phyloP scores from a whole-genome alignment of 2,329 filamentous ascomycete genomes.

The Phyllosticta paracitricarpa region DNA sequence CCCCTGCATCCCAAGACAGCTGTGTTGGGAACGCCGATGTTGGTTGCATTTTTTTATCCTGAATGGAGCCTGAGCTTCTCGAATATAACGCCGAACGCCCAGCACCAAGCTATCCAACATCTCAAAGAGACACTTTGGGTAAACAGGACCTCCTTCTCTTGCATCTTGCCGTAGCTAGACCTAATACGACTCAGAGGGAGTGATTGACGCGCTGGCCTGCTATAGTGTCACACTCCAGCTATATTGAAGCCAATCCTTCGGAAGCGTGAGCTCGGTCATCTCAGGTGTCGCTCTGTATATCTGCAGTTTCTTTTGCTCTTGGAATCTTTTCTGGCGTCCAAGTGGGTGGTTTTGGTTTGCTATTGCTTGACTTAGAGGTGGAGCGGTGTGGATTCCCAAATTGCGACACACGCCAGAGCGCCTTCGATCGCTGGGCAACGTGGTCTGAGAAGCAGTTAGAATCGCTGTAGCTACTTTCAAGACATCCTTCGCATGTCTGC shows the following conservation, averaged over 20 bases:
- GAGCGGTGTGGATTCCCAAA: background rate
- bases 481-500: too few relatives aligned
- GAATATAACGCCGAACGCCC: too few relatives aligned
- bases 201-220: conserved; percentile 16
- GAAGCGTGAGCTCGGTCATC: conserved; percentile 15
- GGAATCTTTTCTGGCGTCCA: background rate
- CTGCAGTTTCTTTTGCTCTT: background rate
- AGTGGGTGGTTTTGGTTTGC: background rate
- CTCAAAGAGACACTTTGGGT: background rate
- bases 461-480: too few relatives aligned
- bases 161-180: too few relatives aligned
- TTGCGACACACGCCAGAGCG: background rate
- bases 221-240: background rate
- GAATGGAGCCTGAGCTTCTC: too few relatives aligned
- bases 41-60: too few relatives aligned
- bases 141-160: too few relatives aligned
- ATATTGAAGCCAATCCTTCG: conserved; percentile 13
- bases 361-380: background rate
- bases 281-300: conserved; percentile 12
- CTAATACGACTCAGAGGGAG: conserved; percentile 8
- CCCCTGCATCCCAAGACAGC: background rate
- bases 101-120: background rate
- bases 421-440: too few relatives aligned
- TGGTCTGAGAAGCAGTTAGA: too few relatives aligned
- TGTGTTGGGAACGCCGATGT: too few relatives aligned